A percentile compares a stretch with the other conserved stretches of the same genome.
Conservation (phyloP, 83 land plant genomes). For the Picea abies region DNA sequence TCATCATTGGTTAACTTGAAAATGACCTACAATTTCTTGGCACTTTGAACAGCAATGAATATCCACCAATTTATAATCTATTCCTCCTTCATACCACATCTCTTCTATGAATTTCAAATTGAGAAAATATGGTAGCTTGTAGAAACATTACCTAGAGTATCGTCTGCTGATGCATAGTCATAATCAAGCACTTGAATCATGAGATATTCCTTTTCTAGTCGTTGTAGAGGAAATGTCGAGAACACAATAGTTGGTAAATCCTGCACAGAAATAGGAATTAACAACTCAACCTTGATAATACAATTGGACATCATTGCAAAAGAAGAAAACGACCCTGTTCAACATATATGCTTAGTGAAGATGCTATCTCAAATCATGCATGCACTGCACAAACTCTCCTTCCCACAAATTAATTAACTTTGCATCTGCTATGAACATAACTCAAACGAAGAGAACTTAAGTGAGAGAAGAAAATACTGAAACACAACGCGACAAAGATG, state of each 20-base stretch:
- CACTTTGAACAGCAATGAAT: background rate
- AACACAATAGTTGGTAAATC: slow-evolving; percentile 48
- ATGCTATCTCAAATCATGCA: background rate
- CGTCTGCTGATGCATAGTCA: slow-evolving; percentile 30
- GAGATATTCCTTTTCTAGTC: slow-evolving; percentile 47
- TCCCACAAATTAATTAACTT: background rate
- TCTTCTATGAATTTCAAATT: background rate
- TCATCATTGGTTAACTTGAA: background rate
- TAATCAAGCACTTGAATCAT: slow-evolving; percentile 41
- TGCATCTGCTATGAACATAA: background rate
- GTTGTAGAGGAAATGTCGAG: slow-evolving; percentile 34
- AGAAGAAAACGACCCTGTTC: background rate
- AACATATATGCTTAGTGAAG: too few relatives aligned
- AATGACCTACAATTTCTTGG: background rate
- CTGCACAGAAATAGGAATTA: slow-evolving; percentile 15
- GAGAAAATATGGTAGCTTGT: background rate
- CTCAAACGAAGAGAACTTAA: too few relatives aligned
- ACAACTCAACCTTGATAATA: background rate
- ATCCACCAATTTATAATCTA: background rate
- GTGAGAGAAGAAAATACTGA: too few relatives aligned
- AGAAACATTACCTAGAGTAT: slow-evolving; percentile 23
- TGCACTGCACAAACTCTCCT: background rate
- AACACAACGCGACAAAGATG: background rate
- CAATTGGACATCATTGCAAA: background rate
- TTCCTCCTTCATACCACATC: background rate